phyloP scores from a whole-genome alignment of 2,329 filamentous ascomycete genomes.

The Zasmidium citrigriseum region DNA sequence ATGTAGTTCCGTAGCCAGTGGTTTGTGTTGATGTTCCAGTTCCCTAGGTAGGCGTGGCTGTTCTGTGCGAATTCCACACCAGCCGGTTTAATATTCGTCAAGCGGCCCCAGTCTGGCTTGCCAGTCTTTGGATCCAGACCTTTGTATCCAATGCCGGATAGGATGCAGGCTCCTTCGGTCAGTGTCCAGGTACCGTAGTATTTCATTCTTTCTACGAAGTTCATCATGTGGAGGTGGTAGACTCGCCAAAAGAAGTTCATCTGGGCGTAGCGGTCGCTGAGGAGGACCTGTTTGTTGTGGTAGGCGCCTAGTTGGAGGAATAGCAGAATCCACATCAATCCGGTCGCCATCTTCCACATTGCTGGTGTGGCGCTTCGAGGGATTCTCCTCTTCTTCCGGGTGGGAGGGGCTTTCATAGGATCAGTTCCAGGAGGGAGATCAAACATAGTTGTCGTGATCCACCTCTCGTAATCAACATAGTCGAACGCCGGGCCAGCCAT shows the following conservation, averaged over 20 bases:
- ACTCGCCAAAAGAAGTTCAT: conserved; percentile 72
- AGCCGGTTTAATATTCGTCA: conserved; percentile 86
- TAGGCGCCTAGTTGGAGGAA: conserved; percentile 72
- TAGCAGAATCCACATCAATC: conserved; percentile 74
- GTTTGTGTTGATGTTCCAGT: conserved; percentile 99
- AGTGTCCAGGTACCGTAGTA: conserved; percentile 97
- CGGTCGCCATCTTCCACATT: conserved; percentile 69
- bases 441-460: conserved; percentile 95
- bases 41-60: conserved; percentile 83
- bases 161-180: conserved; percentile 90
- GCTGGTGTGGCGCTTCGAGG: conserved; percentile 88
- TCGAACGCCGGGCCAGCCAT: conserved; percentile 93
- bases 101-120: conserved; percentile 83
- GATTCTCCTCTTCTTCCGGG: conserved; percentile 86
- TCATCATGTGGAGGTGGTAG: conserved; percentile 80
- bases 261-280: conserved; percentile 65
- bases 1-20: conserved; percentile 95
- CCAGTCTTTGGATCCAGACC: conserved; percentile 83
- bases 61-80: conserved; percentile 90
- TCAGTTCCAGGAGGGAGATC: conserved; percentile 79
- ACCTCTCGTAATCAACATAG: conserved; percentile 86
- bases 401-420: conserved; percentile 79
- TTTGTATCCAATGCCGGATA: conserved; percentile 91
- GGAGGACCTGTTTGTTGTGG: conserved; percentile 66
- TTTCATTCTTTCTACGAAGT: conserved; percentile 79